Conservation (phyloP, 306 rosid genomes). For the Leucaena leucocephala region DNA sequence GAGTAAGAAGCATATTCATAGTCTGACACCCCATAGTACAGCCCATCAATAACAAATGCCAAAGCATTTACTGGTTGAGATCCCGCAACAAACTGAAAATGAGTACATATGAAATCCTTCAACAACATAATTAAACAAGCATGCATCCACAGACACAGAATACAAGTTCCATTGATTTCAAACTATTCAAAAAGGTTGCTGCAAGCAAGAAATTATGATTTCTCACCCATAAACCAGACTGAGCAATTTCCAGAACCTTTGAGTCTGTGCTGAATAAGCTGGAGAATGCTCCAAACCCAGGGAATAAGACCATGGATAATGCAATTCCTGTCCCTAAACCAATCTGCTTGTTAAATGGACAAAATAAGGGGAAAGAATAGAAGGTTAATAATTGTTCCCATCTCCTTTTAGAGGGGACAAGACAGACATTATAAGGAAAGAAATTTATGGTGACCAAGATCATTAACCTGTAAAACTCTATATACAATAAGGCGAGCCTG, state of each 20-base stretch:
- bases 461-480: conserved; percentile 75
- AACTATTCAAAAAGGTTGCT: background rate
- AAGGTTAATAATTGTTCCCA: conserved; percentile 33
- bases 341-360: conserved; percentile 56
- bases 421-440: conserved; percentile 4
- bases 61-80: conserved; percentile 93
- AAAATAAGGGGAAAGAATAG: conserved; percentile 29
- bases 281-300: conserved; percentile 77
- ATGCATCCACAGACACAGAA: conserved; percentile 21
- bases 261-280: conserved; percentile 78
- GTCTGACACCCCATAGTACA: conserved; percentile 95
- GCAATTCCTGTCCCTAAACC: conserved; percentile 70
- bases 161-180: background rate
- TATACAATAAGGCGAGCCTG: conserved; percentile 68
- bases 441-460: conserved; percentile 22
- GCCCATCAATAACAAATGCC: conserved; percentile 93
- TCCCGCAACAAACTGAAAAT: conserved; percentile 85
- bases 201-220: background rate
- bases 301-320: conserved; percentile 66
- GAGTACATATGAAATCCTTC: conserved; percentile 36
- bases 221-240: conserved; percentile 83
- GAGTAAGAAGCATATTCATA: conserved; percentile 90
- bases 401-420: conserved; percentile 1
- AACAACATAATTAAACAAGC: conserved; percentile 27
- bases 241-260: conserved; percentile 73